Evolutionary conservation across 2,329 filamentous ascomycete genomes (phyloP).

Genomic region (Epichloe sp.): DNA sequence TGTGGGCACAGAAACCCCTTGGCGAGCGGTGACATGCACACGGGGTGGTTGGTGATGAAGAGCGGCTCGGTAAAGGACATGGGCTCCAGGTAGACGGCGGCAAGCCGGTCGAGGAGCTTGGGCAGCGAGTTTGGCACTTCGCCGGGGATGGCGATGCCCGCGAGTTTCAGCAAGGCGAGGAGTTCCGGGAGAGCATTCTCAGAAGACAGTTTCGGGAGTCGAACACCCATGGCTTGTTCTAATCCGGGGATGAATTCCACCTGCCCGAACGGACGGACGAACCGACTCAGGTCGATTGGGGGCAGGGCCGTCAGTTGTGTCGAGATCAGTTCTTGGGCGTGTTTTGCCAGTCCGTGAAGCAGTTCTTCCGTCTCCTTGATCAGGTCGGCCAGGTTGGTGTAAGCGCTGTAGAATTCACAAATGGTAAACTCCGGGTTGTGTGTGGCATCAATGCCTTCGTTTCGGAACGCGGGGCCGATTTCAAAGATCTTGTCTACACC

Average conservation of each 20-base stretch:
- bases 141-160: slow-evolving; percentile 51
- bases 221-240: slow-evolving; percentile 50
- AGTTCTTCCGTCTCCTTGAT: slow-evolving; percentile 65
- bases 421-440: slow-evolving; percentile 98
- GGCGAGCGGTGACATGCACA: slow-evolving; percentile 78
- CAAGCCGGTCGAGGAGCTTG: slow-evolving; percentile 69
- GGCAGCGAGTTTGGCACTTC: slow-evolving; percentile 45
- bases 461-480: slow-evolving; percentile 83
- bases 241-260: slow-evolving; percentile 76
- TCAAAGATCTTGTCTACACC: slow-evolving; percentile 85
- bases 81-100: slow-evolving; percentile 64
- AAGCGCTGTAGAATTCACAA: slow-evolving; percentile 92
- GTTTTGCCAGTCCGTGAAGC: slow-evolving; percentile 43
- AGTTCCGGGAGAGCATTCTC: slow-evolving; percentile 46
- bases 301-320: slow-evolving; percentile 32
- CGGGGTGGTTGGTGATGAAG: slow-evolving; percentile 82
- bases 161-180: slow-evolving; percentile 38
- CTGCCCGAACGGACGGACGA: slow-evolving; percentile 44
- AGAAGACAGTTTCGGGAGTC: slow-evolving; percentile 49
- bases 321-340: slow-evolving; percentile 33
- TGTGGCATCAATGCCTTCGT: slow-evolving; percentile 80
- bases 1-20: slow-evolving; percentile 67
- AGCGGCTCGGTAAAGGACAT: slow-evolving; percentile 54
- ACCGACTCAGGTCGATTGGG: slow-evolving; percentile 33
- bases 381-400: slow-evolving; percentile 61